A percentile compares a stretch with the other conserved stretches of the same genome.
Conservation (phyloP, 306 rosid species). For the Dryas octopetala region DNA sequence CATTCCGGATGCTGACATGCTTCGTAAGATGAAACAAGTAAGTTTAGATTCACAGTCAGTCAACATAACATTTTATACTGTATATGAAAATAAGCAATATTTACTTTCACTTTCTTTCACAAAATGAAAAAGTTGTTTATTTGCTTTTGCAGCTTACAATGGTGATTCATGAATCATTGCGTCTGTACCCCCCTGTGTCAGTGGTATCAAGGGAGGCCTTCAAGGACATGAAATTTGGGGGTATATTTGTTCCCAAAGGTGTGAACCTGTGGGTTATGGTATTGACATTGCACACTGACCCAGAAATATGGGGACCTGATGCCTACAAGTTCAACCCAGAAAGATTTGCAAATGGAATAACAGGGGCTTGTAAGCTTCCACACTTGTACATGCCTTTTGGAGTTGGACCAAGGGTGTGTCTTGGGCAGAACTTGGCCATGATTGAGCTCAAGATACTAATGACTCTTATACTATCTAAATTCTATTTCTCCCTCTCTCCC, state of each 20-base stretch:
- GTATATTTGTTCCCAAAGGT: slow-evolving; percentile 20
- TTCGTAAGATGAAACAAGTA: slow-evolving; percentile 50
- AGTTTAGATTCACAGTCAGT: too few species aligned
- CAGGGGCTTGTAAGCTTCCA: slow-evolving; percentile 33
- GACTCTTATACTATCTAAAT: slow-evolving; percentile 41
- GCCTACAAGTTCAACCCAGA: slow-evolving; percentile 27
- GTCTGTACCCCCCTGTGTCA: slow-evolving; percentile 23
- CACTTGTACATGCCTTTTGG: slow-evolving; percentile 32
- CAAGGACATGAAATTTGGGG: slow-evolving; percentile 24
- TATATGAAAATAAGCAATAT: too few species aligned
- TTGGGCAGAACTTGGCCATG: slow-evolving; percentile 23
- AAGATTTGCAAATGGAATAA: slow-evolving; percentile 18
- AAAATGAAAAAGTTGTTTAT: too few species aligned
- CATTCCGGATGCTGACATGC: slow-evolving; percentile 36
- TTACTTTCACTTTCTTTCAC: too few species aligned
- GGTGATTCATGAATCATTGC: slow-evolving; percentile 35
- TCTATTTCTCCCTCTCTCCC: slow-evolving; percentile 40
- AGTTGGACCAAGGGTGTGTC: slow-evolving; percentile 25
- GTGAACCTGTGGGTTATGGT: slow-evolving; percentile 21
- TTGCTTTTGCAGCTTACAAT: slow-evolving; percentile 24
- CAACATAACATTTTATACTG: neutral
- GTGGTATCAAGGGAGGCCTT: slow-evolving; percentile 29
- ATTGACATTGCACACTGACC: slow-evolving; percentile 11
- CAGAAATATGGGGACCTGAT: slow-evolving; percentile 30
- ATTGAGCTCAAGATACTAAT: slow-evolving; percentile 22